These are phyloP conservation scores for Brachypodium distachyon DNA, from an alignment of 202 grass and related monocot species.

Conservation along the genomic window DNA sequence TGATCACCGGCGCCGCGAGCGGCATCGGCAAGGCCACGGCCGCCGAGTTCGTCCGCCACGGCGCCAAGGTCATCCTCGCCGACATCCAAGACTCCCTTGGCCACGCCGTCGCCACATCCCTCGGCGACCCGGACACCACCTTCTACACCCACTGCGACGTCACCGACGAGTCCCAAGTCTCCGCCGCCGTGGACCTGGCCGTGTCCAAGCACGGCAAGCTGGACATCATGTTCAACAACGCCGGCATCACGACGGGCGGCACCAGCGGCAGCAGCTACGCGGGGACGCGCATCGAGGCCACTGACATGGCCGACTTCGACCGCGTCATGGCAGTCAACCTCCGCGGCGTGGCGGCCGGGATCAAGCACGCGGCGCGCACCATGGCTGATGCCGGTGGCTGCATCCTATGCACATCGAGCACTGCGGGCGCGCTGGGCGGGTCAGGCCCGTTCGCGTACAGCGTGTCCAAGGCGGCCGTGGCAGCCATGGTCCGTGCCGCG, in stretches of 20 bases:
- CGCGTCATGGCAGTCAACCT: conserved; percentile 28
- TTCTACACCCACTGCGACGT: conserved; percentile 35
- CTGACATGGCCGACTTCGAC: conserved; percentile 34
- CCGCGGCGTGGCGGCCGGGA: conserved; percentile 1
- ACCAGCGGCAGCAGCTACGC: neutral
- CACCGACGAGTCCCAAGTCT: conserved; percentile 30
- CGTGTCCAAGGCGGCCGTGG: conserved; percentile 33
- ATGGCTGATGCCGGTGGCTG: conserved; percentile 28
- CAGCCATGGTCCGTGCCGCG: conserved; percentile 32
- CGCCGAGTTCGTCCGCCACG: conserved; percentile 28
- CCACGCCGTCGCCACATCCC: neutral
- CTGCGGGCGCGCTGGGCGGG: neutral
- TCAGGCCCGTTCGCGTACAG: neutral
- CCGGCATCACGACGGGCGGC: conserved; percentile 1
- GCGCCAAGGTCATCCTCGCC: conserved; percentile 39
- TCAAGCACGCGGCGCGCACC: conserved; percentile 54
- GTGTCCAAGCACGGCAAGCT: conserved; percentile 27
- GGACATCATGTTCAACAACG: conserved; percentile 53
- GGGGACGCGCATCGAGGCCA: neutral
- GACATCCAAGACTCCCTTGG: conserved; percentile 37
- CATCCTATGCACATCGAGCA: conserved; percentile 42
- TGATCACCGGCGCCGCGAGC: conserved; percentile 60
- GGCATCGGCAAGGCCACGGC: conserved; percentile 56
- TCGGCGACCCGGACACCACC: conserved; percentile 19
- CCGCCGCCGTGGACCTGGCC: conserved; percentile 18